A percentile compares a stretch with the other conserved stretches of the same genome.
Conservation (phyloP, 208 protist genomes). For the Tritrichomonas foetus region DNA sequence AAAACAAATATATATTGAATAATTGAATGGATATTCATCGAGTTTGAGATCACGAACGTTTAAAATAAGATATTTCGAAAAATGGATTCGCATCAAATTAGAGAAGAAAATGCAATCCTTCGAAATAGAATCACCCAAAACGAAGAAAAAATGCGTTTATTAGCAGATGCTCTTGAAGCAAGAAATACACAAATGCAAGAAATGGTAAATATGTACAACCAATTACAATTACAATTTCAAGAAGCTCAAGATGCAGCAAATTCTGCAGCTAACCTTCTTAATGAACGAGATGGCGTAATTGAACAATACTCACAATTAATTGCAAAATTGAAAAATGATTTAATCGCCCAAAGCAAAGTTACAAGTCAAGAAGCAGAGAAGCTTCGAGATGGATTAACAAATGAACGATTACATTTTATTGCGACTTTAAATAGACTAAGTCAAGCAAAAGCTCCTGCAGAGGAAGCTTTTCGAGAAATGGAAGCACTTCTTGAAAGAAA, state of each 20-base stretch:
- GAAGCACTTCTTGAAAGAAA: neutral
- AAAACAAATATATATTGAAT: no score
- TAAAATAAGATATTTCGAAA: no score
- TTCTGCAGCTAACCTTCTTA: neutral
- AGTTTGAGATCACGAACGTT: no score
- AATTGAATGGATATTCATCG: no score
- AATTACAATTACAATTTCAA: neutral
- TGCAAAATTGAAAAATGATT: neutral
- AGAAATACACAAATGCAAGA: neutral
- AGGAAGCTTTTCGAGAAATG: neutral
- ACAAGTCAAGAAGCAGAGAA: neutral
- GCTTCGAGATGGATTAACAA: neutral
- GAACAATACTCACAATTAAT: neutral
- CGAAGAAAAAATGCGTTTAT: neutral
- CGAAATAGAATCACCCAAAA: neutral
- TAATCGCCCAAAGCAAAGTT: neutral
- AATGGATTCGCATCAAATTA: slow-evolving; percentile 3
- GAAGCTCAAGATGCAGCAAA: neutral
- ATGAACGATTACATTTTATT: neutral
- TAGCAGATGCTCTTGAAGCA: slow-evolving; percentile 25
- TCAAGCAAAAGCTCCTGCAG: neutral
- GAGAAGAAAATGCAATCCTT: slow-evolving; percentile 1
- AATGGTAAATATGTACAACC: neutral
- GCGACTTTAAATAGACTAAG: neutral
- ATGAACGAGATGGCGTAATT: neutral